phyloP scores from a whole-genome alignment of 192 early-diverging fungal species.

The Coemansia sp. region DNA sequence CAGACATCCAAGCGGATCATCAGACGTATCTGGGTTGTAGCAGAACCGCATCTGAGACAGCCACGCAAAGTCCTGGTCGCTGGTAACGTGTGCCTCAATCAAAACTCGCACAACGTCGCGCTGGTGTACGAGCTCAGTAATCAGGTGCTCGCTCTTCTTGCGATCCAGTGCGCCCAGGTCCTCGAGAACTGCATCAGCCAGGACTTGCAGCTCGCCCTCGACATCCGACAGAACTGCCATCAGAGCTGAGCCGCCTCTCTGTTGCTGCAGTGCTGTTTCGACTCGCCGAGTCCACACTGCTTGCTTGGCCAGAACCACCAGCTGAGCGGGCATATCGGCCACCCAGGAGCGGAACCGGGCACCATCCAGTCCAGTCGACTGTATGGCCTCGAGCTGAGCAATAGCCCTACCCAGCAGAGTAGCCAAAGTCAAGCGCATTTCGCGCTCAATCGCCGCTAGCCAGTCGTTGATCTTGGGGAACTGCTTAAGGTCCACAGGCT shows the following conservation, averaged over 20 bases:
- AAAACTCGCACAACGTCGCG: constrained; percentile 86
- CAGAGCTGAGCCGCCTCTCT: constrained; percentile 38
- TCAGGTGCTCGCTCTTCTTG: constrained; percentile 96
- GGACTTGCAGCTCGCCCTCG: constrained; percentile 74
- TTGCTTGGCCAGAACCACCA: constrained; percentile 90
- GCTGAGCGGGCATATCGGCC: constrained; percentile 86
- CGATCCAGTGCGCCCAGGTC: constrained; percentile 82
- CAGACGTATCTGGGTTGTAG: constrained; percentile 58
- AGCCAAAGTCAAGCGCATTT: constrained; percentile 91
- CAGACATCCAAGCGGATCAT: constrained; percentile 74
- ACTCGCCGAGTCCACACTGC: constrained; percentile 87
- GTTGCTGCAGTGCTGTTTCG: constrained; percentile 67
- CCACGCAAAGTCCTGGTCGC: constrained; percentile 88
- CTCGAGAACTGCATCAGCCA: constrained; percentile 91
- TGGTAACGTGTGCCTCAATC: constrained; percentile 48
- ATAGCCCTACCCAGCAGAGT: constrained; percentile 72
- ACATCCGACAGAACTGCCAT: constrained; percentile 61
- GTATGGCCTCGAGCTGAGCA: constrained; percentile 57
- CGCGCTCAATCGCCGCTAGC: constrained; percentile 89
- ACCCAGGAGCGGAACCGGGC: constrained; percentile 77
- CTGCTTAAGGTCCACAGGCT: constrained; percentile 75
- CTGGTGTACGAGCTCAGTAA: constrained; percentile 99
- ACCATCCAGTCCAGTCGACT: constrained; percentile 25
- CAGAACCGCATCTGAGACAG: constrained; percentile 96
- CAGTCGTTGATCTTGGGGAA: constrained; percentile 97